Evolutionary conservation across 805 yeast species (phyloP), one percentile per base, ranked within the genome.

Genomic region (Diddensiella transvaalensis): DNA sequence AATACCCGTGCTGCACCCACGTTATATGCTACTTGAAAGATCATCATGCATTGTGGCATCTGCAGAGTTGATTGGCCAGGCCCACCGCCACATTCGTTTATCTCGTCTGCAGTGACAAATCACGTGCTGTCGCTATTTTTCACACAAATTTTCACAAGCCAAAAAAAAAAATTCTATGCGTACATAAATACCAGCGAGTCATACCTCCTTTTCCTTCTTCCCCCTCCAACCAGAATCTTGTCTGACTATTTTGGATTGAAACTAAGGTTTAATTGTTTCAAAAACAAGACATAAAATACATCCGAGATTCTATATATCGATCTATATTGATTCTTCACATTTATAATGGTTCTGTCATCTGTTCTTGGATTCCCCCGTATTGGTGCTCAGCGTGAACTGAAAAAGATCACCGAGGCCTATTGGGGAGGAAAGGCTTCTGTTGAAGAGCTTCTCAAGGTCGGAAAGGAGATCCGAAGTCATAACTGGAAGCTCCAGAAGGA

Each of bases 301-400:
- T n/a, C n/a, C n/a, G n/a, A n/a, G n/a, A n/a, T n/a, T n/a, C n/a
- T n/a, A n/a, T n/a, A n/a, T n/a, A n/a, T n/a, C n/a, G n/a, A n/a
- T n/a, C n/a, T n/a, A n/a, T n/a, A n/a, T n/a, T n/a, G n/a, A n/a
- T n/a, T n/a, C n/a, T n/a, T n/a, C n/a, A n/a, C n/a, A n/a, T n/a
- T n/a, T 26, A 26, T 13, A 47, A 91, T 91, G 98, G 98, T 91
- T 75, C 84, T 84, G 75, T 91, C 98, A 58, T 82, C 96, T 69
- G 95, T 93, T 65, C 82, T 93, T 76, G 99, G 99, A 74, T 93
- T 93, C 93, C 99, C 99, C 77, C 93, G 99, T 80, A 93, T 91
- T 69, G 99, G 99, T 68, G 93, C 96, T 65, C 89, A 89, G 79
- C 93, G 99, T 83, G 99, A 93, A 79, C 84, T 93, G 74, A 93